Evolutionary conservation across 2,329 filamentous ascomycete species (phyloP), one percentile per base, ranked within the genome.

Genomic region (Kalaharituber pfeilii): DNA sequence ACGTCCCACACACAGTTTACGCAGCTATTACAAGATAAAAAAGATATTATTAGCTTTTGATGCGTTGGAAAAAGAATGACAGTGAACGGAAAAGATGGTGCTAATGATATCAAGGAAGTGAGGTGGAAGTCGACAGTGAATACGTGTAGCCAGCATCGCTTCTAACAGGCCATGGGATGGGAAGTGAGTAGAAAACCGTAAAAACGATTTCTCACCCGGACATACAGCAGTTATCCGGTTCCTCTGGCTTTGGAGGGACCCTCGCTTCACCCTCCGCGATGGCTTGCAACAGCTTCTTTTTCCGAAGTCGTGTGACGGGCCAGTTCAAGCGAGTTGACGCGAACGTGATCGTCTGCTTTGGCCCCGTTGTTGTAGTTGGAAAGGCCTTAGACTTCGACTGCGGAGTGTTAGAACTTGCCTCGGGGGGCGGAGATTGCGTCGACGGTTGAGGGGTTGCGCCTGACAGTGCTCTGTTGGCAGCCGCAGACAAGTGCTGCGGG

Each of bases 211-310:
- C 89, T 67, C 91, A 98, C 2, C 91, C 91, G 65, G 85, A 91
- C 91, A 98, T 98, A 70, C 91, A 98, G 75, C 91, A 98, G 66
- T 98, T 95, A 65, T 96, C 91, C 2, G 91, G 91, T 69, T 98
- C 89, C 49, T 79, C 75, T 1, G 91, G 91, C 49, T 78, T 77
- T 0, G 87, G 88, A 1, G 91, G 91, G 3, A 96, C 82, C 18
- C 79, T 69, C 1, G 25, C 11, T 13, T 22, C 24, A 15, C n/a
- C 24, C 5, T 13, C 4, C 15, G 22, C 24, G n/a, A 22, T 47
- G 13, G 15, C 42, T 25, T 22, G 18, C 22, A 22, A 47, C 24
- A 22, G 25, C 24, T 15, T 3, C 24, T 15, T 5, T 22, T 20
- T 47, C 24, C 13, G 11, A 13, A 11, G 18, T 2, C n/a, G 13